Evolutionary conservation across 2,329 filamentous ascomycete species (phyloP).

Genomic region (Fusarium globosum): DNA sequence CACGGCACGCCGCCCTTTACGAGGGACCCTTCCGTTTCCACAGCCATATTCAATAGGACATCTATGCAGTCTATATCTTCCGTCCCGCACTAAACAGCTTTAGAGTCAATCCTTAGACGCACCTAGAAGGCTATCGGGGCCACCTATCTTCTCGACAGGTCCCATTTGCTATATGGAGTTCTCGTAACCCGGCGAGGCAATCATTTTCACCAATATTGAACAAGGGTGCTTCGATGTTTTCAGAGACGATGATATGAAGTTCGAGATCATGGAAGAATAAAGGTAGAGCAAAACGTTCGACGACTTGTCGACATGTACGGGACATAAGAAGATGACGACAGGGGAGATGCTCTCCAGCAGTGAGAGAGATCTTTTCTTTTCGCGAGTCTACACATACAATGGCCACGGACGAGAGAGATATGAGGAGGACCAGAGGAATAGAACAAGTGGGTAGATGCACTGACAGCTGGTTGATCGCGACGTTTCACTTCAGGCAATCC

Average conservation of each 20-base stretch:
- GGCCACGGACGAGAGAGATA: rapidly evolving
- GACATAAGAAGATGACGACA: background rate
- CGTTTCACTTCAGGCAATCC: background rate
- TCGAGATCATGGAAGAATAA: rapidly evolving
- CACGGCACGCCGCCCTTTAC: too few species aligned
- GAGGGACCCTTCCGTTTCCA: too few species aligned
- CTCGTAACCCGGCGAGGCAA: rapidly evolving
- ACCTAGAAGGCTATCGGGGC: too few species aligned
- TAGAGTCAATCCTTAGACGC: too few species aligned
- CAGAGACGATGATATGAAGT: rapidly evolving
- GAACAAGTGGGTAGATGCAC: background rate
- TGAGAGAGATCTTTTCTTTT: rapidly evolving
- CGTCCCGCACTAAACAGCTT: too few species aligned
- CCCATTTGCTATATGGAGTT: rapidly evolving
- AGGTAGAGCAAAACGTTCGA: background rate
- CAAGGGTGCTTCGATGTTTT: rapidly evolving
- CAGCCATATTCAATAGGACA: too few species aligned
- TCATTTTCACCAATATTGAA: rapidly evolving
- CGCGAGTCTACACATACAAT: rapidly evolving
- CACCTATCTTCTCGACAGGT: too few species aligned
- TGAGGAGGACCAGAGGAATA: rapidly evolving
- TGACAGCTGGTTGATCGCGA: background rate
- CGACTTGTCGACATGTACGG: rapidly evolving
- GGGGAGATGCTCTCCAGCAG: background rate
- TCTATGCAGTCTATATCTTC: too few species aligned